Evolutionary conservation across 208 protist species (phyloP).

Genomic region (Porcisia deanei): DNA sequence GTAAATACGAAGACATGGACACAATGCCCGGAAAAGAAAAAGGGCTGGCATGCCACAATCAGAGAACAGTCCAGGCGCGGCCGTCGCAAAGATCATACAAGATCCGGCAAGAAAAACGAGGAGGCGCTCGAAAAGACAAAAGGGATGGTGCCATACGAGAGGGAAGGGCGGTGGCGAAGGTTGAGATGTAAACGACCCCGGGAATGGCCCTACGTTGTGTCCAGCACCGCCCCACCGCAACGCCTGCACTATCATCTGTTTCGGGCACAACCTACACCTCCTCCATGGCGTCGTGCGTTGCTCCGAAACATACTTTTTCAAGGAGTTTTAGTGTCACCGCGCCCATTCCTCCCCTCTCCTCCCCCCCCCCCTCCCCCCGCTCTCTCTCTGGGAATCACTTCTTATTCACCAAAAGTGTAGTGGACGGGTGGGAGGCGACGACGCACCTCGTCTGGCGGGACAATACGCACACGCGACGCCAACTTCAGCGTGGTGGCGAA

Average conservation of each 20-base stretch:
- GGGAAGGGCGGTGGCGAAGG: too few species aligned
- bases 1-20: too few species aligned
- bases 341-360: neutral
- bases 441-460: conserved; percentile 55
- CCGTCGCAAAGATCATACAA: too few species aligned
- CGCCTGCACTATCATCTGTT: neutral
- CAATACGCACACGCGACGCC: conserved; percentile 72
- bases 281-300: neutral
- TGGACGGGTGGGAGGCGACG: conserved; percentile 23
- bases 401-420: conserved; percentile 32
- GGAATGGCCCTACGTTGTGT: neutral
- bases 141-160: too few species aligned
- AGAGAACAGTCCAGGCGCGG: too few species aligned
- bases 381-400: neutral
- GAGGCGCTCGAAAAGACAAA: too few species aligned
- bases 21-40: too few species aligned
- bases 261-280: neutral
- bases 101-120: too few species aligned
- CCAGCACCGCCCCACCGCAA: neutral
- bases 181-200: neutral
- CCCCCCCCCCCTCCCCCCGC: too few species aligned
- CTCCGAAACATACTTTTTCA: neutral
- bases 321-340: neutral
- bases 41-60: too few species aligned
- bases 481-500: conserved; percentile 89